These are phyloP conservation scores for Hsuehochloa calcarea DNA, from an alignment of 176 grass and related monocot species.

Conservation along the genomic window DNA sequence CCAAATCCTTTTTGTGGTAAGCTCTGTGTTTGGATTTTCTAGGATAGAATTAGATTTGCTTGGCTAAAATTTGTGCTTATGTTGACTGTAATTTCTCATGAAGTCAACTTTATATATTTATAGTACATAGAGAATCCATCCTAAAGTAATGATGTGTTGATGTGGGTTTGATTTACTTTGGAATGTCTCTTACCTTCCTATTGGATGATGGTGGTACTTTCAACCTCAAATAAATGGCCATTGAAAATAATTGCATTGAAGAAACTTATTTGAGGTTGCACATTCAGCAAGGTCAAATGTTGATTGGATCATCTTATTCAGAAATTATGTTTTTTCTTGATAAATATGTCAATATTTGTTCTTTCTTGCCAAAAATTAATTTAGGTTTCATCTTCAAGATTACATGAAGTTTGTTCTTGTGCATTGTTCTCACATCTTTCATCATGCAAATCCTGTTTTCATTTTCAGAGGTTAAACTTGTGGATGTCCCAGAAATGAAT, in stretches of 20 bases:
- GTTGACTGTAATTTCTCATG: not conserved
- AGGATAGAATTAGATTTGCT: conserved; percentile 2
- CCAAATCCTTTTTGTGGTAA: conserved; percentile 89
- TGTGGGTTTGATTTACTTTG: no score
- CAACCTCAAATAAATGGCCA: no score
- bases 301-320: no score
- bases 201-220: no score
- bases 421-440: conserved; percentile 10
- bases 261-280: no score
- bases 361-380: conserved; percentile 12
- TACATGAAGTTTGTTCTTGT: not conserved
- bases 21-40: conserved; percentile 16
- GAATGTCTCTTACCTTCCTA: no score
- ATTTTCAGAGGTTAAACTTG: conserved; percentile 91
- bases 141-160: no score
- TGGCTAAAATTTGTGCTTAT: not conserved
- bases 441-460: not conserved
- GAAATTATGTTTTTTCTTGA: not conserved
- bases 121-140: no score
- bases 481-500: conserved; percentile 96
- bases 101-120: no score
- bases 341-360: not conserved
- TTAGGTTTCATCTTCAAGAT: not conserved
- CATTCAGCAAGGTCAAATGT: no score
- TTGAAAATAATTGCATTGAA: no score